Evolutionary conservation across 192 early-diverging fungal species (phyloP), one percentile per base, ranked within the genome.

Genomic region (Coemansia sp.): DNA sequence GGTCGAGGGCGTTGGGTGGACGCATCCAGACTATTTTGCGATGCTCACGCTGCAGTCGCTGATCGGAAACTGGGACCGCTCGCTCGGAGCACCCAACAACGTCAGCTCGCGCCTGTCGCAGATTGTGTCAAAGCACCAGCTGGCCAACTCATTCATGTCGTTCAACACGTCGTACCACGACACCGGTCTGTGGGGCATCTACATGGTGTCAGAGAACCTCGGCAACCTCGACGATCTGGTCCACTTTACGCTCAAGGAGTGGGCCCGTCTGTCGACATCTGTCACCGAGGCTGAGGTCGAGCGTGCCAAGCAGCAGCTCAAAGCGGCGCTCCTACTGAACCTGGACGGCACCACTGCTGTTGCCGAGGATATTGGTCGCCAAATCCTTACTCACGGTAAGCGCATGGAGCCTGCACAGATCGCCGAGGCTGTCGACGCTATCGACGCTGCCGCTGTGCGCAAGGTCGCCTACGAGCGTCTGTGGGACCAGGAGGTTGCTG

Each of bases 91-190:
- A 48, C 89, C 92, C 61, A 84, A 86, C 59, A 89, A 97, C 81
- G 82, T 91, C 59, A 90, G 88, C 44, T 95, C 95, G 48, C 84
- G 89, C 48, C 83, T 98, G 61, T 92, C 96, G 44, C 83, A 88
- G 72, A 83, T 91, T 47, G 82, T 98, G 57, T 80, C 87, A 77
- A 84, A 94, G 81, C 75, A 90, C 81, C 83, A 87, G 48, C 84
- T 98, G 58, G 96, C 94, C 70, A 98, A 95, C 84, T 95, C 93
- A 54, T 98, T 95, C 89, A 94, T 96, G 92, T 91, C 95, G 53
- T 98, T 98, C 87, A 97, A 98, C 85, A 98, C 96, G 25, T 94
- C 94, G 17, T 98, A 98, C 87, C 89, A 89, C 40, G 96, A 98
- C 80, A 97, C 94, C 22, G 96, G 96, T 41, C 84, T 98, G 50